Percentiles rank a stretch among this genome's conserved stretches.
These are phyloP conservation scores for Phytopythium oedochilum DNA, from an alignment of 352 stramenopile genomes.

Conservation along the genomic window DNA sequence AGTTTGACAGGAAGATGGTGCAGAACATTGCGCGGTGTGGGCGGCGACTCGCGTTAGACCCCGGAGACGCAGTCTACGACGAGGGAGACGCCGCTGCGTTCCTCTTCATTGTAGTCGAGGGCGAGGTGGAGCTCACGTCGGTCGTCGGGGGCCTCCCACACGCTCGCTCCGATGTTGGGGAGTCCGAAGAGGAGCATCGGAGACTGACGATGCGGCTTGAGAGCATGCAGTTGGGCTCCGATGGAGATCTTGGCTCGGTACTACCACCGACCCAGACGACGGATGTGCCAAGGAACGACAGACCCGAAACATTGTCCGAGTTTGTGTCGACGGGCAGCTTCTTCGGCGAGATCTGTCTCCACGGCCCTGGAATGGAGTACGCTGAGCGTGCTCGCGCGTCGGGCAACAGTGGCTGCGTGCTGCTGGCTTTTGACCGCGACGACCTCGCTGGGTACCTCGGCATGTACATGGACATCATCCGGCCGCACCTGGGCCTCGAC, in stretches of 20 bases:
- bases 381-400: slow-evolving; percentile 33
- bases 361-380: slow-evolving; percentile 33
- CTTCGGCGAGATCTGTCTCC: slow-evolving; percentile 56
- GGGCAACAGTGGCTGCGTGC: slow-evolving; percentile 14
- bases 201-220: neutral
- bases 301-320: slow-evolving; percentile 17
- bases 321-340: slow-evolving; percentile 37
- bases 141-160: neutral
- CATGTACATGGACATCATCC: slow-evolving; percentile 67
- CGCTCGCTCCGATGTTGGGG: neutral
- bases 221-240: neutral
- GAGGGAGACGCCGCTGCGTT: slow-evolving; percentile 55
- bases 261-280: neutral
- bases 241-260: too few species aligned
- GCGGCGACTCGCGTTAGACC: slow-evolving; percentile 32
- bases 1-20: slow-evolving; percentile 33
- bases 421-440: slow-evolving; percentile 48
- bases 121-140: slow-evolving; percentile 33
- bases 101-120: slow-evolving; percentile 59
- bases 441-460: slow-evolving; percentile 56
- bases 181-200: neutral
- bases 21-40: slow-evolving; percentile 42
- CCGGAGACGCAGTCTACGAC: slow-evolving; percentile 50
- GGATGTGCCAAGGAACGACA: neutral
- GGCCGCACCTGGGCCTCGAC: slow-evolving; percentile 49